phyloP scores from a whole-genome alignment of 75 land plant species.

The Pseudotsuga menziesii region DNA sequence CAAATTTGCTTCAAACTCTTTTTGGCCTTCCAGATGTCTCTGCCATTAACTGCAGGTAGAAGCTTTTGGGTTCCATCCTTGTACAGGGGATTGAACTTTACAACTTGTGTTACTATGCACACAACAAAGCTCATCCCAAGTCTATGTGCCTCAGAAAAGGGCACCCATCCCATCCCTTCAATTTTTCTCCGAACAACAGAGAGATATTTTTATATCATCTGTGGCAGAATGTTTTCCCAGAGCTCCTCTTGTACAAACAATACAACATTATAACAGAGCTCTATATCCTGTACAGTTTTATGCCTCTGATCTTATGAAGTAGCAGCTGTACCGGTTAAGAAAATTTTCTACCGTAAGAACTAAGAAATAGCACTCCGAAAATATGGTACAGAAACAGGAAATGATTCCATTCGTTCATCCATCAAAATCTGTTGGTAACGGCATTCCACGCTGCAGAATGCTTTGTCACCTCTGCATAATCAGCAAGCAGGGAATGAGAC shows the following conservation, averaged over 20 bases:
- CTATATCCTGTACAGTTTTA: neutral
- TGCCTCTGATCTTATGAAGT: neutral
- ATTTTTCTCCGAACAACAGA: neutral
- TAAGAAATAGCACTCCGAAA: neutral
- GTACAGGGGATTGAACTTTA: neutral
- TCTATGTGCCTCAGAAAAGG: neutral
- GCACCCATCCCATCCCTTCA: neutral
- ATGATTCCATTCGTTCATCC: constrained; percentile 41
- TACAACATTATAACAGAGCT: neutral
- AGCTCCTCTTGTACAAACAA: constrained; percentile 1
- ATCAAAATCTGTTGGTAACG: constrained; percentile 49
- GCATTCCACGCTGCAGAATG: constrained; percentile 70
- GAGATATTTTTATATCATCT: neutral
- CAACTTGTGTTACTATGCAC: neutral
- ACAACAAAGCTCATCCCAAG: neutral
- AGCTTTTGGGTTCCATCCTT: neutral
- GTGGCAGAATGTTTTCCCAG: constrained; percentile 3
- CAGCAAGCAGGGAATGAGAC: neutral
- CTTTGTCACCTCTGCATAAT: constrained; percentile 63
- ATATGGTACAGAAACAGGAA: constrained; percentile 1
- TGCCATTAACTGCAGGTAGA: no score
- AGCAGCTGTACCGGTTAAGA: constrained; percentile 2
- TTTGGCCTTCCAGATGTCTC: neutral
- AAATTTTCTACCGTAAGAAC: neutral
- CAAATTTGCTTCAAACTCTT: neutral